Base-by-base conservation (phyloP, 2,329 filamentous ascomycete species). In the Dactylellina sp. region DNA sequence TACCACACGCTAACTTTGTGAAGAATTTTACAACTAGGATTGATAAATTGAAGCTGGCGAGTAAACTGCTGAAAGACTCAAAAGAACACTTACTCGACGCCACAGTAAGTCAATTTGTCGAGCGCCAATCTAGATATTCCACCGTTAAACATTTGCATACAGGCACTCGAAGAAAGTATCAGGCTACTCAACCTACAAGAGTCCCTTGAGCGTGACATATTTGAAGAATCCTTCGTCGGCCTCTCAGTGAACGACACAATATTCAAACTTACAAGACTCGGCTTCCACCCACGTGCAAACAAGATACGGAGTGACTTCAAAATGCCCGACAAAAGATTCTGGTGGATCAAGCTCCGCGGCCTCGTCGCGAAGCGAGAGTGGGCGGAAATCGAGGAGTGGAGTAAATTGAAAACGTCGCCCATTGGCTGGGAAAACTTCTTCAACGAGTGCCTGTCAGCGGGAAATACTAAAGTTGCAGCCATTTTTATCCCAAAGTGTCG, bases 361-460 rank as follows among this genome's bases (percentile, higher is more conserved):
- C 86, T 98, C 56, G 92, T 99, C 1, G 91, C 91, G 14, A 92
- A 93, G 80, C 87, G 95, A 63, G 91, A 97, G 79, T 99, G 93
- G 93, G 89, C 87, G 57, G 94, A 97, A 80, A 86, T 99, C 68
- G 93, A 98, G 80, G 93, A 97, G 77, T 87, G 92, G 77, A 87
- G 88, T 37, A 86, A 85, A 79, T 87, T 81, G 40, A 86, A 91
- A 79, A 96, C 93, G 81, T 95, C 91, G 70, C 92, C 94, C 0
- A 98, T 99, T 80, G 94, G 94, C 9, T 99, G 95, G 95, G 92
- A 96, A 89, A 92, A 94, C 0, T 99, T 96, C 82, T 97, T 91
- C 84, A 96, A 95, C 79, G 90, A 96, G 78, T 88, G 91, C 25
- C 84, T 98, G 0, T 89, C 90, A 50, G 95, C 95, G 0, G 95